A percentile compares a stretch with the other conserved stretches of the same genome.
These are phyloP conservation scores for Mycena leptocephala DNA, from an alignment of 768 basidiomycete genomes.

Conservation along the genomic window DNA sequence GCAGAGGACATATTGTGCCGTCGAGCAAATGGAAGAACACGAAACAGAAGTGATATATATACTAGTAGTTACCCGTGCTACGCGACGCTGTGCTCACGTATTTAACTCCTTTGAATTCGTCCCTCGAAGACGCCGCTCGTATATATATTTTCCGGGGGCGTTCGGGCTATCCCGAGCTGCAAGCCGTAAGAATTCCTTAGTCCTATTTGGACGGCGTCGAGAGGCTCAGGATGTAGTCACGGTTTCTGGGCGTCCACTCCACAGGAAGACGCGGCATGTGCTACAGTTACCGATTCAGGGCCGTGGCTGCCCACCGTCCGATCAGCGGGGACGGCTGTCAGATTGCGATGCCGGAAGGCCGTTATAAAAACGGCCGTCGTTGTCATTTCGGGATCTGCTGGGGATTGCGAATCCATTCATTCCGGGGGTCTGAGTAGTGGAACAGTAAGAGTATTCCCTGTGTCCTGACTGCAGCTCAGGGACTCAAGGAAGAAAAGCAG, in stretches of 20 bases:
- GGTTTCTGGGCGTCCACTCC: neutral
- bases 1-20: slow-evolving; percentile 13
- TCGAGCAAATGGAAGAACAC: neutral
- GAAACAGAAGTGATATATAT: neutral
- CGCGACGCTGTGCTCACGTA: no score
- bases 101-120: no score
- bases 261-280: neutral
- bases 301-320: neutral
- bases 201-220: neutral
- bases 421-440: neutral
- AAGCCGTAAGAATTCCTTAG: neutral
- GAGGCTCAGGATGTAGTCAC: neutral
- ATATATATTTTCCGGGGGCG: neutral
- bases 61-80: no score
- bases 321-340: no score
- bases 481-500: neutral
- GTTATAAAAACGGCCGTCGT: neutral
- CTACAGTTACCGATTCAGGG: slow-evolving; percentile 9
- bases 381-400: neutral
- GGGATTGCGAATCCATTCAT: neutral
- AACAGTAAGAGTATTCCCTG: neutral
- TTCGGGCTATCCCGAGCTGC: slow-evolving; percentile 5
- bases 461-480: neutral
- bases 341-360: no score
- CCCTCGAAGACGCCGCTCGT: no score